Percentiles rank a stretch among this genome's conserved stretches.
phyloP scores from a whole-genome alignment of 306 rosid genomes.

The Prunus salicina region DNA sequence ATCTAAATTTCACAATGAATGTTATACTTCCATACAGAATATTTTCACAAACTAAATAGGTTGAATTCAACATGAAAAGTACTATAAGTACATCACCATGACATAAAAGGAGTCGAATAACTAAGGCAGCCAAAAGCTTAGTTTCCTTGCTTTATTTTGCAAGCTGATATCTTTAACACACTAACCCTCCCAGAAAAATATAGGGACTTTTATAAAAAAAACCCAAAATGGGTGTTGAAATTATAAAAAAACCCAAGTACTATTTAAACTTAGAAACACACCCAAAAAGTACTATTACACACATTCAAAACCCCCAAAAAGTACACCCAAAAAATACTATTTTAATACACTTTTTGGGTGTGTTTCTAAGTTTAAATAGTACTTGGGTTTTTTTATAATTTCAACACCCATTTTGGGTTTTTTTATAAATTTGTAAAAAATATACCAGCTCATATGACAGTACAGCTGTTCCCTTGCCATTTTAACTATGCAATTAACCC shows the following conservation, averaged over 20 bases:
- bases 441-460: not conserved
- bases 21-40: not conserved
- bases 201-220: no score
- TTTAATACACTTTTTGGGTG: no score
- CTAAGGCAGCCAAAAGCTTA: not conserved
- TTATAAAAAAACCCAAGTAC: no score
- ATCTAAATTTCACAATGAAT: slow-evolving; percentile 15
- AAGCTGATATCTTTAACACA: not conserved
- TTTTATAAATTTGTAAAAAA: no score
- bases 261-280: no score
- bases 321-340: no score
- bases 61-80: not conserved
- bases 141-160: slow-evolving; percentile 1
- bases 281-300: no score
- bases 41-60: not conserved
- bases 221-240: no score
- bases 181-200: not conserved
- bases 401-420: no score
- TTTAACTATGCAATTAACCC: not conserved
- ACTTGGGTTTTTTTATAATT: no score
- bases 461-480: slow-evolving; percentile 4
- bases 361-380: no score
- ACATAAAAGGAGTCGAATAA: not conserved
- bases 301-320: no score
- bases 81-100: not conserved